phyloP scores from a whole-genome alignment of 441 rosid genomes.

The Corymbia citriodora region DNA sequence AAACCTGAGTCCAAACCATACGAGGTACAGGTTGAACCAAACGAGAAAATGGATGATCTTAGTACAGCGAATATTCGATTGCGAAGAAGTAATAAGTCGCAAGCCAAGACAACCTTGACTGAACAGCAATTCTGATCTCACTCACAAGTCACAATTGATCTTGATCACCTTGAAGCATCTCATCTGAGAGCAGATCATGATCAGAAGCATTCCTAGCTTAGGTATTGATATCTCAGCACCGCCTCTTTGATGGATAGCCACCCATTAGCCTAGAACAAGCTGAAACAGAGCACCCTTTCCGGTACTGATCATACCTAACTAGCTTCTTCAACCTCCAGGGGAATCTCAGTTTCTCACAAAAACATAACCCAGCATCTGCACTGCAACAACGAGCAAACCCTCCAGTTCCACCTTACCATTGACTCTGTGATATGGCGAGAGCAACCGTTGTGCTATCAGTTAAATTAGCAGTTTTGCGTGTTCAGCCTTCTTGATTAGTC shows the following conservation, averaged over 20 bases:
- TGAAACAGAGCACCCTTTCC: not conserved
- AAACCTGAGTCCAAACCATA: no score
- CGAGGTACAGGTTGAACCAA: not conserved
- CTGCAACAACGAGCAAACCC: not conserved
- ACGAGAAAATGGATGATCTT: not conserved
- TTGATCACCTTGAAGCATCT: not conserved
- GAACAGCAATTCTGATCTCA: not conserved
- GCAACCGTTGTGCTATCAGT: not conserved
- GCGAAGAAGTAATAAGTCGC: not conserved
- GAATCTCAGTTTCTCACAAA: no score
- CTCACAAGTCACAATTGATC: not conserved
- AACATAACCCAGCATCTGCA: not conserved
- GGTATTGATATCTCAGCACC: not conserved
- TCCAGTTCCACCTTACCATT: not conserved
- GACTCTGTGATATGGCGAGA: not conserved
- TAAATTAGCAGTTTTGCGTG: not conserved
- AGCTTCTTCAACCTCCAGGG: not conserved
- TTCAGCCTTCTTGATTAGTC: not conserved
- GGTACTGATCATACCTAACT: not conserved
- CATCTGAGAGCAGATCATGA: not conserved
- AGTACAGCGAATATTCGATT: not conserved
- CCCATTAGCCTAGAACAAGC: not conserved
- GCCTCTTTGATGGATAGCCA: not conserved
- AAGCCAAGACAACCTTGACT: not conserved
- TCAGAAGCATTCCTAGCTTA: not conserved